These are phyloP conservation scores for Cryphonectria parasitica DNA, from an alignment of 2,329 filamentous ascomycete species.

Conservation along the genomic window DNA sequence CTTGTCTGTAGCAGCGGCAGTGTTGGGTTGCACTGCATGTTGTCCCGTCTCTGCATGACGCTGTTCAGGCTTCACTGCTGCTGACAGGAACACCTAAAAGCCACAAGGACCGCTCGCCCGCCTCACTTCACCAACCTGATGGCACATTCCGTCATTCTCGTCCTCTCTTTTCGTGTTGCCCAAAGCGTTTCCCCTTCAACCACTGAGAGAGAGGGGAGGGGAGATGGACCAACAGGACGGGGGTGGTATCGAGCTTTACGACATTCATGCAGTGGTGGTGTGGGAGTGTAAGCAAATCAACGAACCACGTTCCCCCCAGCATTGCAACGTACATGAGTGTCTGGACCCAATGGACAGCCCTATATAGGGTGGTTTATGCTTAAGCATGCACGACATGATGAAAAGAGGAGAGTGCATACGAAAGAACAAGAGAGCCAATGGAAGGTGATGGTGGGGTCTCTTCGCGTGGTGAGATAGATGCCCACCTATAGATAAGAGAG, in stretches of 20 bases:
- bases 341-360: not conserved
- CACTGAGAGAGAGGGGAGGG: not conserved
- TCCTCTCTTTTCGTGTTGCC: not conserved
- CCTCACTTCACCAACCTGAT: conserved; percentile 2
- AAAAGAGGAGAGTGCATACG: not conserved
- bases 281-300: not conserved
- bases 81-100: not conserved
- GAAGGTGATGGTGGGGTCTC: not conserved
- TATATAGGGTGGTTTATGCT: not conserved
- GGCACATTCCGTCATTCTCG: not conserved
- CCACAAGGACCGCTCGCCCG: not conserved
- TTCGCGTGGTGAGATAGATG: not conserved
- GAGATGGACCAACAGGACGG: no score
- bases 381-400: not conserved
- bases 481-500: not conserved
- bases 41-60: conserved; percentile 1
- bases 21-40: conserved; percentile 9
- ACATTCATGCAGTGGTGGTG: conserved; percentile 6
- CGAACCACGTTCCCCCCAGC: not conserved
- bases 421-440: not conserved
- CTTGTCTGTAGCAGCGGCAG: not conserved
- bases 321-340: not conserved
- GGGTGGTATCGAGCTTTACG: not conserved
- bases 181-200: not conserved
- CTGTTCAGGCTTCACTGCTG: not conserved